phyloP scores from a whole-genome alignment of 2,329 filamentous ascomycete species.

The Penicillium sp. region DNA sequence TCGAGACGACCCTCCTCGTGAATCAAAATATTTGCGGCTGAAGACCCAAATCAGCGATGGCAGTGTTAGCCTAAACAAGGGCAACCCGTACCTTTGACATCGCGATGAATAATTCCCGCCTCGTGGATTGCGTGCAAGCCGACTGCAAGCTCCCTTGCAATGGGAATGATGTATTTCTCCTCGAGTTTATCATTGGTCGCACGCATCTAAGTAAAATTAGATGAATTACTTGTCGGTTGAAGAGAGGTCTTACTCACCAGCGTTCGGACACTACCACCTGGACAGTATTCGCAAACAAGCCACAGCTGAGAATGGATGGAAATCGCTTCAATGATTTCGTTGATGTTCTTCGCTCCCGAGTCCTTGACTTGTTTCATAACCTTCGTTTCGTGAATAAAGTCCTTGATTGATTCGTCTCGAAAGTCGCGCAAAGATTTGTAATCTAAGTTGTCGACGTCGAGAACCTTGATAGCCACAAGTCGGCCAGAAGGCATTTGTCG shows the following conservation, averaged over 20 bases:
- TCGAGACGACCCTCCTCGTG: constrained; percentile 58
- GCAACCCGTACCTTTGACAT: constrained; percentile 51
- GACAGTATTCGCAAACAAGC: constrained; percentile 62
- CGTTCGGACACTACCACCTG: constrained; percentile 60
- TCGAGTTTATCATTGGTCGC: constrained; percentile 47
- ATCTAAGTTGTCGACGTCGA: constrained; percentile 46
- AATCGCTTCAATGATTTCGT: constrained; percentile 58
- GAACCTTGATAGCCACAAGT: constrained; percentile 47
- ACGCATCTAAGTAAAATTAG: constrained; percentile 38
- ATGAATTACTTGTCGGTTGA: background rate
- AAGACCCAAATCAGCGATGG: constrained; percentile 4
- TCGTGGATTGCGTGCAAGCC: constrained; percentile 59
- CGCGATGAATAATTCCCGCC: constrained; percentile 60
- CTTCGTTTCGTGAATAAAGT: constrained; percentile 57
- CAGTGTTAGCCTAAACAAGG: background rate
- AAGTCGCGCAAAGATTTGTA: constrained; percentile 43
- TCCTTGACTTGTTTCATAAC: constrained; percentile 59
- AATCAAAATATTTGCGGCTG: constrained; percentile 58
- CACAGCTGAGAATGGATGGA: constrained; percentile 60
- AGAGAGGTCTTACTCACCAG: constrained; percentile 43
- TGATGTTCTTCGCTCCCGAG: constrained; percentile 57
- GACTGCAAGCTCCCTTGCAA: constrained; percentile 57
- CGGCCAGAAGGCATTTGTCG: constrained; percentile 35
- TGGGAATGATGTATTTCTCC: constrained; percentile 58
- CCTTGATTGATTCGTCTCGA: constrained; percentile 46